Evolutionary conservation across 208 protist species (phyloP), one percentile per base, ranked within the genome.

Genomic region (Acanthamoeba culbertsoni): DNA sequence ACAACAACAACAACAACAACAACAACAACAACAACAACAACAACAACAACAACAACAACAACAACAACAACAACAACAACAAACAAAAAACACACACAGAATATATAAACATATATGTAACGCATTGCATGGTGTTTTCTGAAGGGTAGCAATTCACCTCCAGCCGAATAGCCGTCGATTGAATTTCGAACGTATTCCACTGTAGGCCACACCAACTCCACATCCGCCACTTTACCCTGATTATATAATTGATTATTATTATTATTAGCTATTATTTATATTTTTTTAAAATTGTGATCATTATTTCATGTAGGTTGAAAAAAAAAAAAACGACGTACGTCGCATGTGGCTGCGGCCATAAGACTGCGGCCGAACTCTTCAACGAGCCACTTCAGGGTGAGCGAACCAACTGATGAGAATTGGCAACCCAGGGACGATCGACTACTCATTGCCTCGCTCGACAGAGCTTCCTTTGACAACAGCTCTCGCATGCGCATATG

Each of bases 181-280:
- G 57, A 95, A 59, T 71, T 71, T 12, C 88, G 59, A 20, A 89
- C 93, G 89, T 65, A 86, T 0, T 90, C 79, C 16, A 73, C 84
- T 8, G 55, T 91, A 1, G 84, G 84, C 84, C 84, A 91, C 31
- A 91, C 37, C 6, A 91, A 37, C 28, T 91, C 40, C 18, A 73
- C 28, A 7, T 91, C 35, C 10, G 31, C 35, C 28, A 31, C 37
- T 40, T 79, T 79, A 6, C 28, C 8, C 23, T 68, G 59, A 33
- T 10, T 10, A 68, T 10, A 68, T 10, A 68, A 68, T 26, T 14
- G 28, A 68, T 10, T 33, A 10, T 33, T n/a, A n/a, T n/a, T 59
- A 59, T n/a, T n/a, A n/a, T n/a, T n/a, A n/a, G n/a, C n/a, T n/a
- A n/a, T n/a, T n/a, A n/a, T n/a, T n/a, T n/a, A n/a, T n/a, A n/a